These are phyloP conservation scores for Wickerhamiella musiphila DNA, from an alignment of 805 yeast genomes.

Conservation along the genomic window DNA sequence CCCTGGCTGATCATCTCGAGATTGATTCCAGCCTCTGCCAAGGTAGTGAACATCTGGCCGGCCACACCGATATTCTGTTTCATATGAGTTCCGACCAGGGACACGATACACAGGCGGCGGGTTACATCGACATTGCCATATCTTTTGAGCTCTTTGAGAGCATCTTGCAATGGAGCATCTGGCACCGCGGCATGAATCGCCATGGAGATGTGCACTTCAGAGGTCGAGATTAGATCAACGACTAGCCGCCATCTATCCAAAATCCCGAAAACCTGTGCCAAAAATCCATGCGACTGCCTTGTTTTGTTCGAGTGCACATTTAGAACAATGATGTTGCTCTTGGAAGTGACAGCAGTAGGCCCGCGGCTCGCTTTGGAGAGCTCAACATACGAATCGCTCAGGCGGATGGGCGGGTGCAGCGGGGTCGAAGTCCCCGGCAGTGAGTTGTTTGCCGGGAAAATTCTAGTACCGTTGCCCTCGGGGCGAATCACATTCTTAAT, in stretches of 20 bases:
- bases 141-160: slow-evolving; percentile 58
- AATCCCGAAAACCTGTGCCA: slow-evolving; percentile 76
- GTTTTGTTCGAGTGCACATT: slow-evolving; percentile 90
- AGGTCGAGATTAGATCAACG: slow-evolving; percentile 89
- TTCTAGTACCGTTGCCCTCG: slow-evolving; percentile 78
- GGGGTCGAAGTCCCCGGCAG: slow-evolving; percentile 81
- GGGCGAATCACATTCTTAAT: slow-evolving; percentile 95
- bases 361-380: slow-evolving; percentile 26
- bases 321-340: slow-evolving; percentile 76
- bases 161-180: slow-evolving; percentile 50
- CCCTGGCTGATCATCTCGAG: slow-evolving; percentile 98
- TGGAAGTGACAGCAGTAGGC: slow-evolving; percentile 93
- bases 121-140: slow-evolving; percentile 85
- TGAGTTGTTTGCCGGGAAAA: slow-evolving; percentile 80
- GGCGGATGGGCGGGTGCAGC: slow-evolving; percentile 81
- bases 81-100: slow-evolving; percentile 94
- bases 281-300: slow-evolving; percentile 82
- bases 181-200: slow-evolving; percentile 55
- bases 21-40: slow-evolving; percentile 82
- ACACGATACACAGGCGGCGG: slow-evolving; percentile 73
- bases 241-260: slow-evolving; percentile 72
- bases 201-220: slow-evolving; percentile 97
- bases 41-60: slow-evolving; percentile 85
- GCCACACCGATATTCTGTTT: slow-evolving; percentile 93
- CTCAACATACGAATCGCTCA: slow-evolving; percentile 24